phyloP scores from a whole-genome alignment of 2,329 filamentous ascomycete genomes.

The Dothideomycetidae sp. region DNA sequence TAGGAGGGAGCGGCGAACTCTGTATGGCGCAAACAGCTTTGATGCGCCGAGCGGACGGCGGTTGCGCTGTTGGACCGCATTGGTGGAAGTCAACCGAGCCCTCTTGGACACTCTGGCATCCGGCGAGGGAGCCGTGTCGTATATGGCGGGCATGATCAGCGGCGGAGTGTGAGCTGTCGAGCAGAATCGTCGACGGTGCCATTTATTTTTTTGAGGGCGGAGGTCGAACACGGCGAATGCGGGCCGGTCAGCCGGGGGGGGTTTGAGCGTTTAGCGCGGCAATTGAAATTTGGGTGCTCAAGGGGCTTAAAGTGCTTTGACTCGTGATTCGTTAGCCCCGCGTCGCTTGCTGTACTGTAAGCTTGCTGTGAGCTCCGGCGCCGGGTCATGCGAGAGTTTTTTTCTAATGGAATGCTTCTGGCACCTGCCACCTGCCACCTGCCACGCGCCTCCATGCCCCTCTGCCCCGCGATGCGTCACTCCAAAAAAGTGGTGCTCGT shows the following conservation, averaged over 20 bases:
- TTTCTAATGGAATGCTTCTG: too few relatives aligned
- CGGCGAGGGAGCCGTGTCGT: background rate
- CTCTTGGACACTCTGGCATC: slow-evolving; percentile 49
- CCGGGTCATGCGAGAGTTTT: too few relatives aligned
- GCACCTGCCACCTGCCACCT: too few relatives aligned
- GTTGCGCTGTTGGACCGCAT: background rate
- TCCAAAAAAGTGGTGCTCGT: too few relatives aligned
- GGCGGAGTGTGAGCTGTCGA: background rate
- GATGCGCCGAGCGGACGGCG: slow-evolving; percentile 33
- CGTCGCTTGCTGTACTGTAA: too few relatives aligned
- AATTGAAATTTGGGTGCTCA: too few relatives aligned
- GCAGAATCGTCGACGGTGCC: background rate
- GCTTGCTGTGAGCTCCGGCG: too few relatives aligned
- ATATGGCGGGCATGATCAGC: slow-evolving; percentile 4
- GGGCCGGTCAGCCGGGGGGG: slow-evolving; percentile 2
- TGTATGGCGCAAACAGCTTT: slow-evolving; percentile 81
- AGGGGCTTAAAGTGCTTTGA: too few relatives aligned
- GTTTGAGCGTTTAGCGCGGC: background rate
- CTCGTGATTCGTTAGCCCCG: too few relatives aligned
- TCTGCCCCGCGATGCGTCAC: too few relatives aligned
- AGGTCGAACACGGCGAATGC: background rate
- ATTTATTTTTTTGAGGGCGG: background rate
- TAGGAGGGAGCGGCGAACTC: too few relatives aligned
- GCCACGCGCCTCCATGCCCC: too few relatives aligned
- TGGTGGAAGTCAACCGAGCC: slow-evolving; percentile 39